Evolutionary conservation across 257 asterid species (phyloP).

Genomic region (Solanum rostratum): DNA sequence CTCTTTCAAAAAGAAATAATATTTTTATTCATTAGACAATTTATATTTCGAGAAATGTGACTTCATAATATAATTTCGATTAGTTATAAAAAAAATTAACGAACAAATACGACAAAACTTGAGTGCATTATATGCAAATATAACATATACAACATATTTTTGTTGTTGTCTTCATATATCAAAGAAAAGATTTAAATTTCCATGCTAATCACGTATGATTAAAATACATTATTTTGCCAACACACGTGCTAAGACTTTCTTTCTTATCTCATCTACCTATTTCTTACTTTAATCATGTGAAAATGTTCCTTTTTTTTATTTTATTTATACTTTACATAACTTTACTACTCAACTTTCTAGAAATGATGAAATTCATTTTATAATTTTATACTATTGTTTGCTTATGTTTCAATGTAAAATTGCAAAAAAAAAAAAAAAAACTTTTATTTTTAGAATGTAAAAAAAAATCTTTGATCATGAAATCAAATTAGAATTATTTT

Average conservation of each 20-base stretch:
- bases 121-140: neutral
- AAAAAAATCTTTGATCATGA: too few species aligned
- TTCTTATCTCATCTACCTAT: neutral
- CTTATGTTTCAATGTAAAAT: too few species aligned
- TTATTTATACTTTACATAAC: neutral
- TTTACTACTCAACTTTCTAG: neutral
- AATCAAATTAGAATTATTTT: too few species aligned
- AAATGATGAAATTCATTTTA: neutral
- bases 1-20: too few species aligned
- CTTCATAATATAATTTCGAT: neutral
- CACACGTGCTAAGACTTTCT: neutral
- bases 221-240: neutral
- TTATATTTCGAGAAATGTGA: neutral
- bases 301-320: neutral
- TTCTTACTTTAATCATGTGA: neutral
- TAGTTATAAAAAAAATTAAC: neutral
- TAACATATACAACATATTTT: neutral
- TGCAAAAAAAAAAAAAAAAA: too few species aligned
- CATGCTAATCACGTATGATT: neutral
- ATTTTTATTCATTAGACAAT: neutral
- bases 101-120: neutral
- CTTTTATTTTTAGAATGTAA: neutral
- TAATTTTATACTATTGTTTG: too few species aligned
- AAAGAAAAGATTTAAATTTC: neutral
- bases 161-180: neutral